Percentiles rank a stretch among this genome's conserved stretches.
Conservation (phyloP, 495 filamentous ascomycete genomes). For the Penicillium cosmopolitanum region DNA sequence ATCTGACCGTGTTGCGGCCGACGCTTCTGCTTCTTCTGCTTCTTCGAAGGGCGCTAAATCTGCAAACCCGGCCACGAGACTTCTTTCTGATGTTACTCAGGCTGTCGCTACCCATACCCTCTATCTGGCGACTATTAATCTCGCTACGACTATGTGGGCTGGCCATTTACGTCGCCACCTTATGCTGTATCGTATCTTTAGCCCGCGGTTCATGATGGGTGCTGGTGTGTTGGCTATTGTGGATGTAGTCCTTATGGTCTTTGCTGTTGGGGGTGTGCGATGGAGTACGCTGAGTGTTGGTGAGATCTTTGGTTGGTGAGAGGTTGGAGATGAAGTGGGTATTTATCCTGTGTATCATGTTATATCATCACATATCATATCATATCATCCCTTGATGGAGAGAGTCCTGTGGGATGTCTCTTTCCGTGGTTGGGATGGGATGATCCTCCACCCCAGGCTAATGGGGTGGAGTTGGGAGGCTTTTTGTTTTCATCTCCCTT, state of each 20-base stretch:
- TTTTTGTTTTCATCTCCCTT: too few species aligned
- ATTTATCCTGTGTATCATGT: not conserved
- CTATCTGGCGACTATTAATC: slow-evolving; percentile 77
- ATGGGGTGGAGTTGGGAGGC: too few species aligned
- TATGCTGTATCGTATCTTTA: slow-evolving; percentile 97
- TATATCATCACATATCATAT: not conserved
- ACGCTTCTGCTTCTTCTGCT: slow-evolving; percentile 7
- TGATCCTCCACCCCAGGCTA: too few species aligned
- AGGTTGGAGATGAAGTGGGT: not conserved
- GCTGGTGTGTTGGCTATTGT: slow-evolving; percentile 72
- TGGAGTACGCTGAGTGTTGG: slow-evolving; percentile 75
- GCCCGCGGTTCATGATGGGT: slow-evolving; percentile 85
- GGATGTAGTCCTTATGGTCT: slow-evolving; percentile 70
- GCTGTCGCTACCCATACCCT: slow-evolving; percentile 73
- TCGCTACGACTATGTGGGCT: slow-evolving; percentile 87
- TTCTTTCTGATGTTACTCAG: slow-evolving; percentile 70
- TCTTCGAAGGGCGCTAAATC: slow-evolving; percentile 20
- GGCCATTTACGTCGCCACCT: slow-evolving; percentile 85
- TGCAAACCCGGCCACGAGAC: slow-evolving; percentile 43
- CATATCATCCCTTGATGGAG: not conserved
- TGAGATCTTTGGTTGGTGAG: slow-evolving; percentile 84
- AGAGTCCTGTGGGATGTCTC: too few species aligned
- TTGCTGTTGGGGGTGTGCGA: slow-evolving; percentile 71
- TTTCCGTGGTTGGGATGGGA: too few species aligned
- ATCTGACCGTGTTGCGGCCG: slow-evolving; percentile 30